Conservation (phyloP, 2,329 filamentous ascomycete species). For the Helminthosporium solani region DNA sequence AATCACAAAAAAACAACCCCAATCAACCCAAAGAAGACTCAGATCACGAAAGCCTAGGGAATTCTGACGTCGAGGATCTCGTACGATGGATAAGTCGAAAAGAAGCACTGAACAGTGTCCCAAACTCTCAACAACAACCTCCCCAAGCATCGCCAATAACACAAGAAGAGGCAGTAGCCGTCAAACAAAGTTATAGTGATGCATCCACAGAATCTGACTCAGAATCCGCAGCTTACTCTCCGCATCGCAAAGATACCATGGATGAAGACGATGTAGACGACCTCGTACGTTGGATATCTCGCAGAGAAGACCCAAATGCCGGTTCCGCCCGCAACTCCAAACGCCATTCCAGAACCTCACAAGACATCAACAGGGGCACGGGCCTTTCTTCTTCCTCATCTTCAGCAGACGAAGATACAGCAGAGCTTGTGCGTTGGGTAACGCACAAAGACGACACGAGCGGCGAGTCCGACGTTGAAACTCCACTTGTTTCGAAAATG, state of each 20-base stretch:
- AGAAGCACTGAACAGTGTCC: slow-evolving; percentile 8
- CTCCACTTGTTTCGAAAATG: neutral
- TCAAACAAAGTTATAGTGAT: slow-evolving; percentile 21
- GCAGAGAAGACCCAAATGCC: slow-evolving; percentile 13
- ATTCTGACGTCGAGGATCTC: slow-evolving; percentile 36
- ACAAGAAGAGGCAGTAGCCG: neutral
- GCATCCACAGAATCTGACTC: slow-evolving; percentile 34
- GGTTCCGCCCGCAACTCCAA: slow-evolving; percentile 6
- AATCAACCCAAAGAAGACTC: slow-evolving; percentile 18
- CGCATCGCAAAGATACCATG: slow-evolving; percentile 7
- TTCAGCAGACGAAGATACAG: slow-evolving; percentile 3
- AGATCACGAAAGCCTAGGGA: slow-evolving; percentile 30
- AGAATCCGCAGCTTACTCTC: slow-evolving; percentile 5
- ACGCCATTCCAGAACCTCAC: neutral
- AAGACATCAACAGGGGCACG: neutral
- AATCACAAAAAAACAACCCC: neutral
- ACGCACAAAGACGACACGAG: slow-evolving; percentile 12
- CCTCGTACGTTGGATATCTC: slow-evolving; percentile 28
- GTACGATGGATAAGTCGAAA: slow-evolving; percentile 29
- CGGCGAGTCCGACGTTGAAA: slow-evolving; percentile 10
- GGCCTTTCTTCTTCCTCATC: neutral
- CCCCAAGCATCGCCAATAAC: neutral
- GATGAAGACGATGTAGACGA: slow-evolving; percentile 26
- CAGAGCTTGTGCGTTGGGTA: slow-evolving; percentile 7
- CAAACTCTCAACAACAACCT: neutral